Base-by-base conservation (phyloP, 371 early-diverging fungal species). In the Mucor piriformis region DNA sequence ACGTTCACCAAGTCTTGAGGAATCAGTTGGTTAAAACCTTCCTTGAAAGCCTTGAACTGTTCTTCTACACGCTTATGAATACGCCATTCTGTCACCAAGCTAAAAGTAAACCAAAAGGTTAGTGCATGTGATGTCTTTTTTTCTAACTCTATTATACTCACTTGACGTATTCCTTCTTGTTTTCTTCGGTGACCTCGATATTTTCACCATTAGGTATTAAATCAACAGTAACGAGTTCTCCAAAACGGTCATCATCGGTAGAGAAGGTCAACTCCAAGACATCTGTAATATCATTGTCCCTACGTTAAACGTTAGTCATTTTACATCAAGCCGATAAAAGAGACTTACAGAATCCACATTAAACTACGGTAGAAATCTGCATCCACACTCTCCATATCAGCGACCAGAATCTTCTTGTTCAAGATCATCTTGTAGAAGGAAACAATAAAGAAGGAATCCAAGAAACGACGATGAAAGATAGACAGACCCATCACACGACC, bases 391-490 rank as follows among this genome's bases (percentile, higher is more conserved):
- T 99, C 97, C 88, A 99, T 91, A 76, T 99, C 99, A 12, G 90
- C 88, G 0, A 97, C 79, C 3, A 85, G 80, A 29, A 94, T 87
- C 67, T 91, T 91, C 74, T 94, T 95, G 56, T 88, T 87, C 48
- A 99, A 77, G 21, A 99, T 90, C 87, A 92, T 89, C 82, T 99
- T 98, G 83, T 99, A 99, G 77, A 99, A 95, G 11, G 96, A 91
- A 6, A 91, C 88, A 34, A 95, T 90, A 67, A 99, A 98, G 84
- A 95, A 98, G 12, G 96, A 93, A 65, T 98, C 98, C 59, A 99
- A 76, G 79, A 94, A 94, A 44, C 95, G 89, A 55, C 95, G 93
- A 74, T 99, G 97, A 86, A 96, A 97, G 55, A 99, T 95, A 24
- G 96, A 93, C 55, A 97, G 82, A 32, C 98, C 99, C 35, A 99